Evolutionary conservation across 345 rosid species (phyloP).

Genomic region (Erodium maritimum): DNA sequence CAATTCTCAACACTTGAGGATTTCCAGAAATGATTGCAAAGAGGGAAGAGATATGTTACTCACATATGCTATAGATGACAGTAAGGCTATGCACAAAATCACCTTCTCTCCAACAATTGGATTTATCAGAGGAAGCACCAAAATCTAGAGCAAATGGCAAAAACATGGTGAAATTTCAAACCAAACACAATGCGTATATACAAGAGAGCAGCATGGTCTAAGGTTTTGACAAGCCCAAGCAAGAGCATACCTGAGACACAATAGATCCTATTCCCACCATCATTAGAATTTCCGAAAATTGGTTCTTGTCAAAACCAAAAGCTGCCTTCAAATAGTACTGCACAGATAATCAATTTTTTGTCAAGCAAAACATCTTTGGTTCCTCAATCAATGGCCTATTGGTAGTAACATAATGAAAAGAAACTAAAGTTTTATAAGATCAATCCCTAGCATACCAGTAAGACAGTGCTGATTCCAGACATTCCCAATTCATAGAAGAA

Average conservation of each 20-base stretch:
- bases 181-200: too few relatives aligned
- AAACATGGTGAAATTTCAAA: too few relatives aligned
- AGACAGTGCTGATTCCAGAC: constrained; percentile 39
- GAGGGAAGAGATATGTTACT: constrained; percentile 8
- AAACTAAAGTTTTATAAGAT: background rate
- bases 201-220: too few relatives aligned
- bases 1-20: too few relatives aligned
- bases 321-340: constrained; percentile 25
- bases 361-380: background rate
- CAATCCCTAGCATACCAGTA: constrained; percentile 21
- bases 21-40: background rate
- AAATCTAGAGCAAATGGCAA: constrained; percentile 16
- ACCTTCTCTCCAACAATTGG: constrained; percentile 38
- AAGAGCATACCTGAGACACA: constrained; percentile 31
- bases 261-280: constrained; percentile 40
- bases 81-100: constrained; percentile 30
- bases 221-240: too few relatives aligned
- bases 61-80: constrained; percentile 45
- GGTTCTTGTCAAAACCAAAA: constrained; percentile 41
- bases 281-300: constrained; percentile 35
- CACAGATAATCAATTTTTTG: background rate
- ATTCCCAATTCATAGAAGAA: constrained; percentile 48
- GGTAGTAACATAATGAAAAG: background rate
- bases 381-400: background rate
- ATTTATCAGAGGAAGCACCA: constrained; percentile 39